These are phyloP conservation scores for Pyrus pyrifolia DNA, from an alignment of 306 rosid species.

Conservation along the genomic window DNA sequence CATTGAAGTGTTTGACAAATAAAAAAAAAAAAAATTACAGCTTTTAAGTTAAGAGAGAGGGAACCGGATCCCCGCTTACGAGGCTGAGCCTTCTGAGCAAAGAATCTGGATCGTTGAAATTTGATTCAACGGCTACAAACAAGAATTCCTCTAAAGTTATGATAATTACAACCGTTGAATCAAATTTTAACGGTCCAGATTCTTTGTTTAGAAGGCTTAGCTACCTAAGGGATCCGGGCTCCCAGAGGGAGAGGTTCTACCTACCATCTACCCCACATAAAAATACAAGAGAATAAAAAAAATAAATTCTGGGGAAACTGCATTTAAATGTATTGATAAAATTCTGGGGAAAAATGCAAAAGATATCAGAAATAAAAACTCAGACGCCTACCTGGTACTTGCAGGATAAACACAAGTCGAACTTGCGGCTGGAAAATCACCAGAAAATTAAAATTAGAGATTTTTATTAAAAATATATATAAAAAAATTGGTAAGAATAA, in stretches of 20 bases:
- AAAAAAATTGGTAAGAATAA: background rate
- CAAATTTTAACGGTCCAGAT: too few relatives aligned
- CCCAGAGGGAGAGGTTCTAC: background rate
- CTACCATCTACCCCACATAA: background rate
- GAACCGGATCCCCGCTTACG: too few relatives aligned
- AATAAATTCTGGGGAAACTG: background rate
- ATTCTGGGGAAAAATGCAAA: background rate
- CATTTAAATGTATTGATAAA: background rate
- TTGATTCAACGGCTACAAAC: too few relatives aligned
- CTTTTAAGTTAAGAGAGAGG: background rate
- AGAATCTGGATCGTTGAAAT: too few relatives aligned
- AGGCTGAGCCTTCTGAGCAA: too few relatives aligned
- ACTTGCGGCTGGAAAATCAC: constrained; percentile 35
- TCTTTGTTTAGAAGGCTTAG: too few relatives aligned
- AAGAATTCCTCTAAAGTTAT: too few relatives aligned
- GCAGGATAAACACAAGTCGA: constrained; percentile 71
- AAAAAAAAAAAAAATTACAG: background rate
- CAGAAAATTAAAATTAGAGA: constrained; percentile 14
- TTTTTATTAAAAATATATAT: background rate
- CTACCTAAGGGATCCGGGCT: too few relatives aligned
- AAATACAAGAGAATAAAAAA: background rate
- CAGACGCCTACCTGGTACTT: constrained; percentile 53
- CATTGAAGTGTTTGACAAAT: background rate
- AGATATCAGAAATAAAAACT: background rate
- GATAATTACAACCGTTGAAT: too few relatives aligned